These are phyloP conservation scores for Sporothrix schenckii DNA, from an alignment of 2,329 filamentous ascomycete species.

Conservation along the genomic window DNA sequence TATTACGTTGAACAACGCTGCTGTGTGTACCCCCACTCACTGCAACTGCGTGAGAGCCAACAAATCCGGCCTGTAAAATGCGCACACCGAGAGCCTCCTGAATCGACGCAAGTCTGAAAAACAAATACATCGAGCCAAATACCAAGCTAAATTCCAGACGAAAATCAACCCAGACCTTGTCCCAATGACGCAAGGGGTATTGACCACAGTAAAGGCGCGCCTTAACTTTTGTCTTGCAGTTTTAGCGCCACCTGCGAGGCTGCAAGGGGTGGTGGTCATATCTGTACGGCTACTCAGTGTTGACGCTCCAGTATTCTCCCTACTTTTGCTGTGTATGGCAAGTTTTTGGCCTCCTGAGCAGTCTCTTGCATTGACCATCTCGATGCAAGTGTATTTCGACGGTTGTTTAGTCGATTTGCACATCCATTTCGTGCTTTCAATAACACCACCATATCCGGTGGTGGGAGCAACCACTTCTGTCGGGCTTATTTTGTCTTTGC, in stretches of 20 bases:
- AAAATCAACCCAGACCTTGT: background rate
- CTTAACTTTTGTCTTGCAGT: background rate
- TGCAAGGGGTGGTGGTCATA: slow-evolving; percentile 2
- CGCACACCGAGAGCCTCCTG: background rate
- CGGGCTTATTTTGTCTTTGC: too few relatives aligned
- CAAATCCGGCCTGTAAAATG: background rate
- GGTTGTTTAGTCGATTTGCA: background rate
- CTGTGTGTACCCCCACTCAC: background rate
- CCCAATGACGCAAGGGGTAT: slow-evolving; percentile 8
- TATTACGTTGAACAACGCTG: background rate
- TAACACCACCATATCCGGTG: background rate
- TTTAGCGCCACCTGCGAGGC: background rate
- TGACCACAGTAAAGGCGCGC: background rate
- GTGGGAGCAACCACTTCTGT: background rate
- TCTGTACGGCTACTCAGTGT: background rate
- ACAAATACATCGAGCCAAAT: background rate
- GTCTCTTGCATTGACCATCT: slow-evolving; percentile 4
- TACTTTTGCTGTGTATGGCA: background rate
- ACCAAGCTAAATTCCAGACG: background rate
- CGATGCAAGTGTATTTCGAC: background rate
- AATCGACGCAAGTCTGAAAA: background rate
- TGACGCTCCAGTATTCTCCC: background rate
- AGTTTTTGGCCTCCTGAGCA: background rate
- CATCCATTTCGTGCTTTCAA: background rate
- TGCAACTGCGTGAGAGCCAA: background rate